Conservation (phyloP, 2,329 filamentous ascomycete species). For the Stagonosporopsis chrysanthemi region DNA sequence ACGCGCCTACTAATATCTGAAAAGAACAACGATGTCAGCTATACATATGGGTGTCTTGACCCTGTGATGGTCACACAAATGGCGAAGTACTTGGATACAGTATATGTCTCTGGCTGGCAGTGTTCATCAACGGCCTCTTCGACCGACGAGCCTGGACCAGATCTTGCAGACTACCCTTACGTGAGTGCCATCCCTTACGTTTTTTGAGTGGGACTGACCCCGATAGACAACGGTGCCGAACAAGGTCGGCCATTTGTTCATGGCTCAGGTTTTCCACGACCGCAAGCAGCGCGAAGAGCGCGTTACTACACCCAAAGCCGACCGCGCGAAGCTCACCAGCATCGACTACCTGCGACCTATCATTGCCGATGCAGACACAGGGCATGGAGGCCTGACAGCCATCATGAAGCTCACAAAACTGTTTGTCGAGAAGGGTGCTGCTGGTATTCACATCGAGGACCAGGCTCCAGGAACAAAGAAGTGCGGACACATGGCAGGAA, state of each 20-base stretch:
- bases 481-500: constrained; percentile 99
- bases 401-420: constrained; percentile 99
- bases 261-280: constrained; percentile 99
- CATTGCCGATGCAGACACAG: constrained; percentile 95
- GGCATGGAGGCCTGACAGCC: constrained; percentile 95
- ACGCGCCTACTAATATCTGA: background rate
- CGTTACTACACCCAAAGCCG: constrained; percentile 73
- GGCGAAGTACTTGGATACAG: constrained; percentile 97
- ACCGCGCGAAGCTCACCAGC: constrained; percentile 77
- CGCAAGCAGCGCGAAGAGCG: constrained; percentile 98
- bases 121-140: constrained; percentile 95
- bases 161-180: constrained; percentile 93
- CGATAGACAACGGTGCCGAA: constrained; percentile 94
- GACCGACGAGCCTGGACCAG: constrained; percentile 93
- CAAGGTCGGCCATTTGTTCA: constrained; percentile 97
- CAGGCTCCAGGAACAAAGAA: constrained; percentile 99
- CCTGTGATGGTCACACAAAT: constrained; percentile 99
- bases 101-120: constrained; percentile 99
- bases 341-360: constrained; percentile 95
- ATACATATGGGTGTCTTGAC: constrained; percentile 96
- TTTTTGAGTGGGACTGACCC: constrained; percentile 17
- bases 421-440: constrained; percentile 94
- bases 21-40: constrained; percentile 83
- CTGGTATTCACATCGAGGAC: constrained; percentile 98
- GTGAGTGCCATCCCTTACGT: constrained; percentile 30